A percentile compares a stretch with the other conserved stretches of the same genome.
Evolutionary conservation across 176 grass and related monocot genomes (phyloP).

Genomic region (Aegilops bicornis): DNA sequence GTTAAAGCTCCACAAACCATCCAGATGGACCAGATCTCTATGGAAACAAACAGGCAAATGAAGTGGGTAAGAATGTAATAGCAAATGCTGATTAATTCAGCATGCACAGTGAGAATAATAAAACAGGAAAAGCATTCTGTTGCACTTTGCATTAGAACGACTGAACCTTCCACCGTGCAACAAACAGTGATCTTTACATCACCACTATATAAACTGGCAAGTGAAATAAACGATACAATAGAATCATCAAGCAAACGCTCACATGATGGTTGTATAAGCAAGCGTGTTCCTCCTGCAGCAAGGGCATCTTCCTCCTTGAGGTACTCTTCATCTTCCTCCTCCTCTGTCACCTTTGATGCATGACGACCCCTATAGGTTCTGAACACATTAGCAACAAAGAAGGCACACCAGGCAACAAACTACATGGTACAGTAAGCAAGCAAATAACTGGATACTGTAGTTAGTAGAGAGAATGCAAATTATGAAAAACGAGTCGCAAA

Average conservation of each 20-base stretch:
- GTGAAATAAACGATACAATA: constrained; percentile 19
- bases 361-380: constrained; percentile 60
- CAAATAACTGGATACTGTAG: not conserved
- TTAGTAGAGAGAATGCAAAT: not conserved
- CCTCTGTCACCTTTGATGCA: constrained; percentile 77
- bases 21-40: not conserved
- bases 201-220: not conserved
- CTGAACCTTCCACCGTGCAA: not conserved
- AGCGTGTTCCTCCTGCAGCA: constrained; percentile 60
- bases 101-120: not conserved
- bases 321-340: constrained; percentile 80
- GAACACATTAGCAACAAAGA: constrained; percentile 27
- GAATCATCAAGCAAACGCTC: constrained; percentile 26
- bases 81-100: constrained; percentile 10
- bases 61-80: not conserved
- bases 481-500: not conserved
- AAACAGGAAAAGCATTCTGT: not conserved
- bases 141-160: constrained; percentile 2
- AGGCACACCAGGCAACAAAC: constrained; percentile 1
- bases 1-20: not conserved
- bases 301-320: constrained; percentile 84
- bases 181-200: constrained; percentile 15
- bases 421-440: not conserved
- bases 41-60: not conserved
- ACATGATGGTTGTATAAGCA: constrained; percentile 75